Percentiles rank a stretch among this genome's conserved stretches.
phyloP scores from a whole-genome alignment of 129 eudicot genomes.

The Dittrichia graveolens region DNA sequence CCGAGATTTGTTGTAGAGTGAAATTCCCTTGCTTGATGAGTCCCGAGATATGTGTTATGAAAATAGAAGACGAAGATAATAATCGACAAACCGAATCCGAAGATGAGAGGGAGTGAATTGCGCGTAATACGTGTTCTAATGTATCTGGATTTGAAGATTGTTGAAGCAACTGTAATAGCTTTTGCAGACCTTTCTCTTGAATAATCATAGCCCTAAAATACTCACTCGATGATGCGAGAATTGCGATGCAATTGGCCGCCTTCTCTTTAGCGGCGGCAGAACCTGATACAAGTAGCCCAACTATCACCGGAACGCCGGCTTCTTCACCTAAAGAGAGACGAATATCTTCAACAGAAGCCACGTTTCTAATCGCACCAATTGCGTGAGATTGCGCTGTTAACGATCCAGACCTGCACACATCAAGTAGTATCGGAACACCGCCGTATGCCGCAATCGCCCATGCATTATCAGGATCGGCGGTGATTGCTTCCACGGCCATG shows the following conservation, averaged over 20 bases:
- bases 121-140: constrained; percentile 68
- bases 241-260: constrained; percentile 61
- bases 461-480: constrained; percentile 73
- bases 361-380: constrained; percentile 67
- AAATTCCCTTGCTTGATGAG: constrained; percentile 58
- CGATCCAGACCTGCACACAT: constrained; percentile 71
- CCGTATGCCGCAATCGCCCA: constrained; percentile 89
- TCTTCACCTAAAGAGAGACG: constrained; percentile 57
- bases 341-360: constrained; percentile 63
- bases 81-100: constrained; percentile 48
- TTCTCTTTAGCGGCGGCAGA: constrained; percentile 50
- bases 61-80: constrained; percentile 51
- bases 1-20: constrained; percentile 58
- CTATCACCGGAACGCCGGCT: constrained; percentile 60
- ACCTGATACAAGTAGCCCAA: constrained; percentile 51
- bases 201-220: constrained; percentile 45
- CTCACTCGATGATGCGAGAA: constrained; percentile 61
- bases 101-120: constrained; percentile 58
- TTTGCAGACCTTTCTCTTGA: constrained; percentile 59
- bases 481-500: constrained; percentile 72
- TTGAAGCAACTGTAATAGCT: constrained; percentile 50
- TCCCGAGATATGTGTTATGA: constrained; percentile 53
- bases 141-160: constrained; percentile 59
- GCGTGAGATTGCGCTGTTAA: constrained; percentile 57
- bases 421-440: constrained; percentile 63